Base-by-base conservation (phyloP, 805 yeast species). In the Priceomyces medius region DNA sequence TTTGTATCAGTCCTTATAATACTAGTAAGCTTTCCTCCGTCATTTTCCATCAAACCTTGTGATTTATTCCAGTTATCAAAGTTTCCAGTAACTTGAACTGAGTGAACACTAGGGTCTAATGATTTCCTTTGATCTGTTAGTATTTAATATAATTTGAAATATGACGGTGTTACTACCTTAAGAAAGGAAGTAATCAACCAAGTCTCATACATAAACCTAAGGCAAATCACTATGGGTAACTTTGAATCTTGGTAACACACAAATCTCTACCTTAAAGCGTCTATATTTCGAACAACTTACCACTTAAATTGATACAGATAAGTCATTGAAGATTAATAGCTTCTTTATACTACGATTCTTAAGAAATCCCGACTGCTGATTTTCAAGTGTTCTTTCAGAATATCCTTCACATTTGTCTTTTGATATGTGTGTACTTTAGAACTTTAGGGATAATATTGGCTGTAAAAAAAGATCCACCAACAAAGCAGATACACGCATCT, bases 51-150 rank as follows among this genome's bases (percentile, higher is more conserved):
- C 3, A 56, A 52, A n/a, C 36, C 45, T 7, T 52, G 53, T 13
- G 54, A 42, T 40, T 54, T 51, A 9, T 61, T 42, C 76, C 76
- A 70, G 41, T 61, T 49, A 46, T 69, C 73, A 48, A 70, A 70
- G 47, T 52, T 59, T 4, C 76, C 76, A 1, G 74, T 68, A 17
- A 69, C 62, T 20, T 59, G 60, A 19, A 69, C 61, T 7, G 63
- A 50, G 5, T 45, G 33, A 20, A 45, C 49, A 20, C 35, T 32
- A 17, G 37, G 32, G 37, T 43, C 46, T 21, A 35, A 37, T 7
- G 44, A 26, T 23, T 45, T 47, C 53, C 55, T 50, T 19, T 12
- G 19, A 5, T 13, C 7, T 12, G 41, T 39, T 39, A 40, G 41
- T 45, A 36, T 13, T 26, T 26, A 26, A 4, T 6, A n/a, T n/a